phyloP scores from a whole-genome alignment of 2,329 filamentous ascomycete species.

The Botrytis cinerea region DNA sequence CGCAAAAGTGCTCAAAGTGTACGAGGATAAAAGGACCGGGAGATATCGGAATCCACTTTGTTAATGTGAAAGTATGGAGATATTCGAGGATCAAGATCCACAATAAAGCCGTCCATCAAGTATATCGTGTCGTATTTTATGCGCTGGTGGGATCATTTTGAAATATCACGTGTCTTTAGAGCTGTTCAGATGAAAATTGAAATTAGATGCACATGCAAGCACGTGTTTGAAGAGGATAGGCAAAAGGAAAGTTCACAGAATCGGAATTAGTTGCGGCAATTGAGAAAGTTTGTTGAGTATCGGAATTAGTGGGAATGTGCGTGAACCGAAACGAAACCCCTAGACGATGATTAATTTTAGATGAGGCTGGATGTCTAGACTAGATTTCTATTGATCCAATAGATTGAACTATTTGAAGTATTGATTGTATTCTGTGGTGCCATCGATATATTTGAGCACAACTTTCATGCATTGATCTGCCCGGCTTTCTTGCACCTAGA shows the following conservation, averaged over 20 bases:
- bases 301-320: slow-evolving; percentile 3
- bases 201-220: not conserved
- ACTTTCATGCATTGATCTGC: slow-evolving; percentile 19
- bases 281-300: not conserved
- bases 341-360: slow-evolving; percentile 8
- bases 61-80: not conserved
- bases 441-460: slow-evolving; percentile 9
- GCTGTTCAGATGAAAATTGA: not conserved
- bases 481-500: not conserved
- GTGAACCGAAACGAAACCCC: not conserved
- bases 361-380: slow-evolving; percentile 7
- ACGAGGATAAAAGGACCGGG: slow-evolving; percentile 20
- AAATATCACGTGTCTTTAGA: not conserved
- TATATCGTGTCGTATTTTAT: not conserved
- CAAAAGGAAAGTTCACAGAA: not conserved
- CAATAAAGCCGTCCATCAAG: slow-evolving; percentile 22
- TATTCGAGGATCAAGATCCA: slow-evolving; percentile 18
- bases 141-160: slow-evolving; percentile 15
- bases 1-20: not conserved
- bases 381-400: not conserved
- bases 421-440: slow-evolving; percentile 9
- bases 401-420: not conserved
- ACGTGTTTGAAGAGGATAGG: not conserved
- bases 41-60: slow-evolving; percentile 18
- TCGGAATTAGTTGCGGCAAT: not conserved